Evolutionary conservation across 805 yeast species (phyloP).

Genomic region (Kuraishia capsulata): DNA sequence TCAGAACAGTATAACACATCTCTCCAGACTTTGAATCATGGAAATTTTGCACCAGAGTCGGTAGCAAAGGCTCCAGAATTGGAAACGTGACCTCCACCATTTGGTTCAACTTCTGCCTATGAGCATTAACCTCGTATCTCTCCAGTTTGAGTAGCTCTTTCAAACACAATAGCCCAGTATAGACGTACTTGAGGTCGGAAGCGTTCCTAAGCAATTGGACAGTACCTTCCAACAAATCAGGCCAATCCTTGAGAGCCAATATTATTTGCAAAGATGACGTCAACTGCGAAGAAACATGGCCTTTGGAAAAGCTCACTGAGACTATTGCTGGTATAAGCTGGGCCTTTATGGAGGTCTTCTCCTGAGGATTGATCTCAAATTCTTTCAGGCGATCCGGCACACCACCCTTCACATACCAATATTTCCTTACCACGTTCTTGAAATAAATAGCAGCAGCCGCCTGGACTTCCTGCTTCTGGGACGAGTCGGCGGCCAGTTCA

Average conservation of each 20-base stretch:
- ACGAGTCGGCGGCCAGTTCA: conserved; percentile 28
- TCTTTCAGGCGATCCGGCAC: conserved; percentile 10
- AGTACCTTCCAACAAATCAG: conserved; percentile 37
- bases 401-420: conserved; percentile 42
- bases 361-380: conserved; percentile 31
- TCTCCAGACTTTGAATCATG: conserved; percentile 39
- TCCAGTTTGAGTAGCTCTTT: conserved; percentile 61
- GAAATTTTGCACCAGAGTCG: conserved; percentile 25
- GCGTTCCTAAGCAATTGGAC: conserved; percentile 31
- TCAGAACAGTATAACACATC: conserved; percentile 61
- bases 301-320: conserved; percentile 28
- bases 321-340: conserved; percentile 50
- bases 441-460: conserved; percentile 75
- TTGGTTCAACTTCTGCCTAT: conserved; percentile 41
- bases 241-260: conserved; percentile 45
- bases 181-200: conserved; percentile 31
- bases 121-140: conserved; percentile 56
- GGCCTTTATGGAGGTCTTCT: conserved; percentile 57
- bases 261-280: conserved; percentile 49
- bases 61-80: conserved; percentile 49
- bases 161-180: conserved; percentile 64
- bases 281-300: conserved; percentile 44
- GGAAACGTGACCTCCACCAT: conserved; percentile 56
- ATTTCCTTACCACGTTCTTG: conserved; percentile 60
- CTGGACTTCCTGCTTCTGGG: conserved; percentile 38